A percentile compares a stretch with the other conserved stretches of the same genome.
phyloP scores from a whole-genome alignment of 805 yeast genomes.

The Zygosaccharomyces siamensis region DNA sequence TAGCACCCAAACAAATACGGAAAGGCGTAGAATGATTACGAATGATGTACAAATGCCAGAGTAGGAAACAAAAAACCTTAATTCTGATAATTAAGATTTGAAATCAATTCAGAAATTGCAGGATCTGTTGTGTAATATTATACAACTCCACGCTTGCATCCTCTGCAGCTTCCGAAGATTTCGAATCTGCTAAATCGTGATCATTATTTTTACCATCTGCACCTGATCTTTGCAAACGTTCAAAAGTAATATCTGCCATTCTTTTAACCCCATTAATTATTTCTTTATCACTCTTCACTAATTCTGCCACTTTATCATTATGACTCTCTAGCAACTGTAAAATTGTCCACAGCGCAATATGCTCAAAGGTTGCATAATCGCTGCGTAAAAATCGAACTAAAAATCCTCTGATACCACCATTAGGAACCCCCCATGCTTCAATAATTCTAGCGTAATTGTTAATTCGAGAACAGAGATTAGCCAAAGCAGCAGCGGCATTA shows the following conservation, averaged over 20 bases:
- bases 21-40: background rate
- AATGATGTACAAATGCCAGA: background rate
- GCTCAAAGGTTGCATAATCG: constrained; percentile 92
- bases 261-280: constrained; percentile 52
- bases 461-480: constrained; percentile 89
- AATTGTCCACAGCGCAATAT: constrained; percentile 95
- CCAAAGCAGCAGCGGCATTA: constrained; percentile 96
- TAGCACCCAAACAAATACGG: background rate
- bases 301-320: constrained; percentile 52
- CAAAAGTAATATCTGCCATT: constrained; percentile 37
- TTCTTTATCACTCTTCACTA: constrained; percentile 51
- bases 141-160: constrained; percentile 62
- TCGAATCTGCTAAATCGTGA: constrained; percentile 23
- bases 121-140: constrained; percentile 62
- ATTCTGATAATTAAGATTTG: background rate
- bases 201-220: constrained; percentile 20
- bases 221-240: constrained; percentile 29
- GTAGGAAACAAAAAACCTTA: background rate
- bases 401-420: constrained; percentile 82
- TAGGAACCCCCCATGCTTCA: constrained; percentile 71
- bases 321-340: constrained; percentile 87
- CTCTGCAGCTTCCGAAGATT: constrained; percentile 42
- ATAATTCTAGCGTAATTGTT: constrained; percentile 76
- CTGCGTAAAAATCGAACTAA: constrained; percentile 72
- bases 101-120: constrained; percentile 40